These are phyloP conservation scores for button mushroom (Agaricus bisporus) DNA, from an alignment of 768 basidiomycete species.

Conservation along the genomic window DNA sequence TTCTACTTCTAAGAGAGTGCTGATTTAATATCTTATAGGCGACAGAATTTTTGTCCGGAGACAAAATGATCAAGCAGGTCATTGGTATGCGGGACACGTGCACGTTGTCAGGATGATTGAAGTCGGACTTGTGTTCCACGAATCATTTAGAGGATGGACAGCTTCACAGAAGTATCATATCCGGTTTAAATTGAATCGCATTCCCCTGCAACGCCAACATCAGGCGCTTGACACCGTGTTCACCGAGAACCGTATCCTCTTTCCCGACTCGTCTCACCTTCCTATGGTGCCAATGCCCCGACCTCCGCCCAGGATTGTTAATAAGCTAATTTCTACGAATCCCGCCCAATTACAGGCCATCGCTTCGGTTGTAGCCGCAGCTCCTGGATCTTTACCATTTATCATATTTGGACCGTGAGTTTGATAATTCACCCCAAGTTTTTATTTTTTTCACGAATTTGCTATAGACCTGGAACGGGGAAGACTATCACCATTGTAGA, in stretches of 20 bases:
- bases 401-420: conserved; percentile 60
- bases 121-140: conserved; percentile 46
- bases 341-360: conserved; percentile 44
- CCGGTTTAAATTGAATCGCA: conserved; percentile 52
- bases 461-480: conserved; percentile 51
- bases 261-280: conserved; percentile 28
- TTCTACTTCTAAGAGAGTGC: background rate
- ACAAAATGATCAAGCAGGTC: conserved; percentile 28
- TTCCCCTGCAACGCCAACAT: conserved; percentile 52
- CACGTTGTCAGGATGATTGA: conserved; percentile 41
- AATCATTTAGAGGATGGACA: conserved; percentile 32
- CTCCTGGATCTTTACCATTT: conserved; percentile 46
- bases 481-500: conserved; percentile 64
- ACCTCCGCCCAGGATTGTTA: conserved; percentile 24
- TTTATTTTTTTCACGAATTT: background rate
- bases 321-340: conserved; percentile 41
- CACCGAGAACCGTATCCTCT: conserved; percentile 40
- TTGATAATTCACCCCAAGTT: too few species aligned
- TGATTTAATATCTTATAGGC: conserved; percentile 23
- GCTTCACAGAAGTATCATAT: conserved; percentile 37
- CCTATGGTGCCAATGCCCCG: background rate
- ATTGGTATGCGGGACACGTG: conserved; percentile 57
- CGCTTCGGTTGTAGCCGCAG: conserved; percentile 33
- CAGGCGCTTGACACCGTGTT: conserved; percentile 45
- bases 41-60: conserved; percentile 49